Percentiles rank a stretch among this genome's conserved stretches.
Conservation (phyloP, 1,284 basidiomycete species). For the Laetiporus sulphureus region DNA sequence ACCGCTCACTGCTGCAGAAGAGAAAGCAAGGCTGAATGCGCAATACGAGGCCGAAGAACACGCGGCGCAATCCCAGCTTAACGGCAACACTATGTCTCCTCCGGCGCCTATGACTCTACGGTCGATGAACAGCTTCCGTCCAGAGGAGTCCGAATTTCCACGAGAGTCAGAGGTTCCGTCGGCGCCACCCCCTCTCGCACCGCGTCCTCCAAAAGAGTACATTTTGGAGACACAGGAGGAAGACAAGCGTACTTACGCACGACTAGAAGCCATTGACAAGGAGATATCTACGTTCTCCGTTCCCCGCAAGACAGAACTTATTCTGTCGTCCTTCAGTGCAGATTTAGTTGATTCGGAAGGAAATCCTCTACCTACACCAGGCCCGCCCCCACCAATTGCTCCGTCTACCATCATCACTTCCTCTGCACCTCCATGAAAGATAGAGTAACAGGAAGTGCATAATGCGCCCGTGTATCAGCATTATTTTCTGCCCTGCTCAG, state of each 20-base stretch:
- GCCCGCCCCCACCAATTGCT: conserved; percentile 23
- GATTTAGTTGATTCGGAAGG: conserved; percentile 17
- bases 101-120: conserved; percentile 9
- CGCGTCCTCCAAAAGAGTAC: conserved; percentile 68
- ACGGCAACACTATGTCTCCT: conserved; percentile 3
- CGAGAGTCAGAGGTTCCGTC: conserved; percentile 16
- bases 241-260: conserved; percentile 40
- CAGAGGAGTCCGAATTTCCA: conserved; percentile 2
- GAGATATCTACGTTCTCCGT: conserved; percentile 6
- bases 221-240: conserved; percentile 72
- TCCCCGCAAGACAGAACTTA: conserved; percentile 9
- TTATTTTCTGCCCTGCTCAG: conserved; percentile 1
- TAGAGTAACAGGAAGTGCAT: background rate
- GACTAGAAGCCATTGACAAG: conserved; percentile 24
- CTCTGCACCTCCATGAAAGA: background rate
- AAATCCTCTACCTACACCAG: conserved; percentile 11
- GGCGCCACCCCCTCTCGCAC: conserved; percentile 59
- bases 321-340: conserved; percentile 17
- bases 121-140: conserved; percentile 12
- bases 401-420: conserved; percentile 18
- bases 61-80: conserved; percentile 9
- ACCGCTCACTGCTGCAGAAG: conserved; percentile 64
- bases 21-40: conserved; percentile 63
- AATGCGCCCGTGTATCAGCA: conserved; percentile 1
- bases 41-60: conserved; percentile 53